phyloP scores from a whole-genome alignment of 2,329 filamentous ascomycete genomes.

The Bipolaris sorokiniana region DNA sequence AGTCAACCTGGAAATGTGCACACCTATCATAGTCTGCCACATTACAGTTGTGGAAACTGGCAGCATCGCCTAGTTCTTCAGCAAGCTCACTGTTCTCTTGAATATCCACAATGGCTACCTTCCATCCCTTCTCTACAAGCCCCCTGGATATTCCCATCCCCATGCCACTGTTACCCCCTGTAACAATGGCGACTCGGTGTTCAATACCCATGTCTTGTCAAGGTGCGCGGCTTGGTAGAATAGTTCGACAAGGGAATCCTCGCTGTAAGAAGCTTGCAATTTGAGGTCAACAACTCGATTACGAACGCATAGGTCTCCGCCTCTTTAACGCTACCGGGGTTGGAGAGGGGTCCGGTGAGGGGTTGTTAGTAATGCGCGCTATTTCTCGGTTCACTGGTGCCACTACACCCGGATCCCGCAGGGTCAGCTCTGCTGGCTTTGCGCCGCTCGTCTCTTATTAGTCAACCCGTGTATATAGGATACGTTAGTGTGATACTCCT shows the following conservation, averaged over 20 bases:
- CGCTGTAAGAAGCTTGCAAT: not conserved
- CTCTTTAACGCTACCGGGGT: no score
- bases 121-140: slow-evolving; percentile 34
- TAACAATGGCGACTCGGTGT: slow-evolving; percentile 34
- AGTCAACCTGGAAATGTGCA: not conserved
- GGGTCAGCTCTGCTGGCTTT: no score
- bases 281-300: not conserved
- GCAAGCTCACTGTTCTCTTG: slow-evolving; percentile 30
- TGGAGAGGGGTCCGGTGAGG: not conserved
- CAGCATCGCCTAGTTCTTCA: slow-evolving; percentile 33
- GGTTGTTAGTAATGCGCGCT: not conserved
- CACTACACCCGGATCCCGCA: no score
- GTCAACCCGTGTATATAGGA: no score
- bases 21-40: slow-evolving; percentile 39
- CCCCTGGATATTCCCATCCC: slow-evolving; percentile 27
- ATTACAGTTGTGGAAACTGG: slow-evolving; percentile 30
- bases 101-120: slow-evolving; percentile 39
- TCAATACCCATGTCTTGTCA: not conserved
- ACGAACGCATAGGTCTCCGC: no score
- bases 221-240: not conserved
- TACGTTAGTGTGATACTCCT: no score
- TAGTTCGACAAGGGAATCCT: not conserved
- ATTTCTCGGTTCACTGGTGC: no score
- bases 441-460: no score
- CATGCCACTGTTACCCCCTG: slow-evolving; percentile 39